Base-by-base conservation (phyloP, 2,329 filamentous ascomycete species). In the Cladophialophora carrionii region DNA sequence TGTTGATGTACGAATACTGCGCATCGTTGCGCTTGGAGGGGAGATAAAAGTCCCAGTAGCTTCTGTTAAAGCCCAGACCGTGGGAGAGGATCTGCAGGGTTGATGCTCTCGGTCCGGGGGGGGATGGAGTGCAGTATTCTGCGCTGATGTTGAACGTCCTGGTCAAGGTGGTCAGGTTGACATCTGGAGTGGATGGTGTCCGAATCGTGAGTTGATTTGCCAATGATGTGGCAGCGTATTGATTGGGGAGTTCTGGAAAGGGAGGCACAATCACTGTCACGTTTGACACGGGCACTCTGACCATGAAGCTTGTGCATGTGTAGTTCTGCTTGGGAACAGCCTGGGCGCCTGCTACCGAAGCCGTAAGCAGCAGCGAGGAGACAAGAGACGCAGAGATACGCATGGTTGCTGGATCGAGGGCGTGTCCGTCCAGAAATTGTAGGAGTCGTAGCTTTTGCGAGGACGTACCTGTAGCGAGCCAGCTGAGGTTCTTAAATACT, bases 81-180 rank as follows among this genome's bases (percentile, higher is more conserved):
- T 69, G 64, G 4, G 67, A 65, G 7, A 67, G 60, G 22, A 69
- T 54, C 14, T 65, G 64, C n/a, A 67, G 34, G 12, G 68, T 70
- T n/a, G 65, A 62, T 3, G 65, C 29, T 31, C 62, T 63, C 7
- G 68, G 63, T 3, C 63, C 65, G 6, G 60, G 52, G 6, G 24
- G 57, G 32, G 43, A 52, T 34, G 65, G 65, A 41, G 63, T 59
- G 43, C 68, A 70, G 31, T 67, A 68, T 32, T 70, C 68, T 31
- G 59, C 56, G 91, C 90, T 49, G 87, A 89, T 70, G 88, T 92
- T 17, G 89, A 90, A 74, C 89, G 87, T 73, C 88, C 89, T n/a
- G 92, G 93, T 37, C 85, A 94, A 96, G 74, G 90, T 97, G 79
- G 97, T 97, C 26, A 65, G 31, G 55, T 68, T 68, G 82, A 93